Percentiles rank a stretch among this genome's conserved stretches.
These are phyloP conservation scores for Colletotrichum navitas DNA, from an alignment of 2,329 filamentous ascomycete genomes.

Conservation along the genomic window DNA sequence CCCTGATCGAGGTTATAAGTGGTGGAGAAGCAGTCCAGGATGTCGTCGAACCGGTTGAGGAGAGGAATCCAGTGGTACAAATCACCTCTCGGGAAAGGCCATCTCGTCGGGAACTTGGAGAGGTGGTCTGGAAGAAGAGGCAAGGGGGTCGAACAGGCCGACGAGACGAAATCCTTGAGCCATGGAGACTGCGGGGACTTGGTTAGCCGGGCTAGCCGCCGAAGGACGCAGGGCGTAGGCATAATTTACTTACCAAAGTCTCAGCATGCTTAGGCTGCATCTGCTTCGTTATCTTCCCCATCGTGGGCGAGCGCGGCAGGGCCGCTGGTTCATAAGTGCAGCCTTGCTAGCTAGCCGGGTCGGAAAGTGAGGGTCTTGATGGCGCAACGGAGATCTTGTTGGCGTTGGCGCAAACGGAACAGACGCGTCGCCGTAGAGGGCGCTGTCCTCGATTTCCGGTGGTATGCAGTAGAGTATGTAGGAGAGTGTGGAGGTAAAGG, in stretches of 20 bases:
- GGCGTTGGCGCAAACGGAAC: constrained; percentile 31
- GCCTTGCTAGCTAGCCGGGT: constrained; percentile 41
- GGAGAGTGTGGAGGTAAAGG: not conserved
- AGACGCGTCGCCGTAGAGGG: constrained; percentile 16
- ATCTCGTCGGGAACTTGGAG: constrained; percentile 84
- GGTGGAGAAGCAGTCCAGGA: constrained; percentile 84
- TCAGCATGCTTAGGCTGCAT: constrained; percentile 77
- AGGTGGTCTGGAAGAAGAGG: constrained; percentile 83
- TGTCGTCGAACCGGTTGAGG: constrained; percentile 91
- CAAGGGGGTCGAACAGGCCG: constrained; percentile 76
- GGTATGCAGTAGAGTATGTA: constrained; percentile 2
- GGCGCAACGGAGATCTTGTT: constrained; percentile 27
- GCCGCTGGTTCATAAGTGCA: constrained; percentile 61
- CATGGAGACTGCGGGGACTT: constrained; percentile 79
- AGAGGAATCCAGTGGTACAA: constrained; percentile 98
- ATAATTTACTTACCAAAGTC: constrained; percentile 67
- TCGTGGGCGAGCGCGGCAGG: constrained; percentile 69
- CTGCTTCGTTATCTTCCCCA: constrained; percentile 77
- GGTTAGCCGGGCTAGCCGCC: constrained; percentile 43
- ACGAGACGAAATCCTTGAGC: constrained; percentile 83
- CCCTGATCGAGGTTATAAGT: constrained; percentile 85
- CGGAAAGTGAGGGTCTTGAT: constrained; percentile 24
- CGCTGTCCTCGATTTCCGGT: constrained; percentile 4
- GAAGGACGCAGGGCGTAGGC: constrained; percentile 17
- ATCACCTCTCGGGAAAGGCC: constrained; percentile 96